These are phyloP conservation scores for Sporothrix mexicana DNA, from an alignment of 2,329 filamentous ascomycete genomes.

Conservation along the genomic window DNA sequence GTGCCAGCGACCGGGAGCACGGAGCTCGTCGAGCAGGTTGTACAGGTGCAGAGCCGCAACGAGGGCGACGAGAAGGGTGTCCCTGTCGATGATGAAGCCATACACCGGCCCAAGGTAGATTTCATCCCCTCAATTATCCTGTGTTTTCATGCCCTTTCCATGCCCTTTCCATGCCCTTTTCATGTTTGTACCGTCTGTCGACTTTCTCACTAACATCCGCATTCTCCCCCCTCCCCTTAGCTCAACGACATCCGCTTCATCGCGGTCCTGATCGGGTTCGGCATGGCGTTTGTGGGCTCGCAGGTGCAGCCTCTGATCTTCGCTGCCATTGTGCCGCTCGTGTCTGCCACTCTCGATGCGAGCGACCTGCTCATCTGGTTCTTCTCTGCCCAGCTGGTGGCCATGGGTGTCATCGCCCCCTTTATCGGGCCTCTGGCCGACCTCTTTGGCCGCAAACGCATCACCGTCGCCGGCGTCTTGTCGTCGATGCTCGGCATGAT, in stretches of 20 bases:
- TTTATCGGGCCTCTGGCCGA: slow-evolving; percentile 21
- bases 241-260: slow-evolving; percentile 12
- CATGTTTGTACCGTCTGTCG: no score
- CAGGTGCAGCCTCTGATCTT: slow-evolving; percentile 17
- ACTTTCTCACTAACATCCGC: no score
- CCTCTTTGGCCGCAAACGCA: slow-evolving; percentile 23
- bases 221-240: no score
- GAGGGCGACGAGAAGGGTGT: not conserved
- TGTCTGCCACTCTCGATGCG: not conserved
- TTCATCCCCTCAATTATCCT: not conserved
- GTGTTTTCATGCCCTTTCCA: no score
- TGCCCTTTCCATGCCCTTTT: no score
- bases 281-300: slow-evolving; percentile 26
- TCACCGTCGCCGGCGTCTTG: slow-evolving; percentile 15
- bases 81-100: not conserved
- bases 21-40: no score
- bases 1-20: no score
- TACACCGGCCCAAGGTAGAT: not conserved
- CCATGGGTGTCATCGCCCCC: slow-evolving; percentile 13
- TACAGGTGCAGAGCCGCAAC: no score
- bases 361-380: slow-evolving; percentile 5
- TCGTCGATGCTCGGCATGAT: slow-evolving; percentile 25
- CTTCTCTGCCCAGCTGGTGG: not conserved
- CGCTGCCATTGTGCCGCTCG: not conserved
- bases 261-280: slow-evolving; percentile 7